A percentile compares a stretch with the other conserved stretches of the same genome.
These are phyloP conservation scores for Yamadazyma dendronema DNA, from an alignment of 1,139 yeast genomes.

Conservation along the genomic window DNA sequence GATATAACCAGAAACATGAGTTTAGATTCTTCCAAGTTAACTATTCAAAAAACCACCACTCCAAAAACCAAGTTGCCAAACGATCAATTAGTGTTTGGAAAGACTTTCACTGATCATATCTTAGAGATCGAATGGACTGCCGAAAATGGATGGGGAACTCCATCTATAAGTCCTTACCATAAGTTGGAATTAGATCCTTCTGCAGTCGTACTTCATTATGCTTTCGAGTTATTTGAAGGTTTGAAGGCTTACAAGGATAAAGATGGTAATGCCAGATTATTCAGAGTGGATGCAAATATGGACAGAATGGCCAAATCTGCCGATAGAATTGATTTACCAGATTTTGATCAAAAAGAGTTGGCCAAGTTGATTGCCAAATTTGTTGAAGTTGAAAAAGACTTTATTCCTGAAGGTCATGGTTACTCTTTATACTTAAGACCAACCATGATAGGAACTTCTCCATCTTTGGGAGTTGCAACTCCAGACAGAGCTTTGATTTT, in stretches of 20 bases:
- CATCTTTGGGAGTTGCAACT: slow-evolving; percentile 76
- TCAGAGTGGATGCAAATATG: slow-evolving; percentile 92
- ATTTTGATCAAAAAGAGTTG: slow-evolving; percentile 75
- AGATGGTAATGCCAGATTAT: slow-evolving; percentile 70
- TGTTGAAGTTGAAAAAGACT: slow-evolving; percentile 66
- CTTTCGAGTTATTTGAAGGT: slow-evolving; percentile 95
- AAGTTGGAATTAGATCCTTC: slow-evolving; percentile 79
- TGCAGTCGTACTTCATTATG: slow-evolving; percentile 86
- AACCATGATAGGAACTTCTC: slow-evolving; percentile 87
- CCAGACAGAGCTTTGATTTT: slow-evolving; percentile 80
- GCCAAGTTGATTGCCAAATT: slow-evolving; percentile 72
- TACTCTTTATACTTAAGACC: slow-evolving; percentile 93
- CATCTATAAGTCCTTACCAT: slow-evolving; percentile 84
- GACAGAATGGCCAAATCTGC: slow-evolving; percentile 86
- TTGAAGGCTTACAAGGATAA: slow-evolving; percentile 85
- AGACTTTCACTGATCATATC: slow-evolving; percentile 88
- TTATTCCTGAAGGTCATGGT: slow-evolving; percentile 83
- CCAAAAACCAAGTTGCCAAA: slow-evolving; percentile 72
- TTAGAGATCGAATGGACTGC: slow-evolving; percentile 81
- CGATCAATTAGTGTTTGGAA: slow-evolving; percentile 80
- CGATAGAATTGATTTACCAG: slow-evolving; percentile 81
- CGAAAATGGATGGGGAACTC: slow-evolving; percentile 78
- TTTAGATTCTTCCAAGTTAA: slow-evolving; percentile 69
- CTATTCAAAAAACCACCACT: slow-evolving; percentile 50
- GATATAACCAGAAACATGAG: slow-evolving; percentile 11